A percentile compares a stretch with the other conserved stretches of the same genome.
Conservation (phyloP, 192 early-diverging fungal genomes). For the Rhizoclosmatium globosum region DNA sequence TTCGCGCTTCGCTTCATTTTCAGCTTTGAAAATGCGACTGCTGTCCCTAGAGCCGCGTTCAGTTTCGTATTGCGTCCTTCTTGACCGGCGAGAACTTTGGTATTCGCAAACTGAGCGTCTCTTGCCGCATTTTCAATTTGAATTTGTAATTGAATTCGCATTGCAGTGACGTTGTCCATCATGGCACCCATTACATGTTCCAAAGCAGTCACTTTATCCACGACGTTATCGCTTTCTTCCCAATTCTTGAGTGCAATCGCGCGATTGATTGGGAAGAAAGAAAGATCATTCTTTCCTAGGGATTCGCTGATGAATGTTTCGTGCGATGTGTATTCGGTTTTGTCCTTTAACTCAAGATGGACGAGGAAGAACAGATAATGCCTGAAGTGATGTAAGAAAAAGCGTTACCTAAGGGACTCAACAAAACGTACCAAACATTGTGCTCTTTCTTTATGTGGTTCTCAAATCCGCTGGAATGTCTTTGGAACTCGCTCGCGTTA, state of each 20-base stretch:
- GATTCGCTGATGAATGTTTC: constrained; percentile 47
- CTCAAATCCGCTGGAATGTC: constrained; percentile 49
- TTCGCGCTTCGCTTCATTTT: no score
- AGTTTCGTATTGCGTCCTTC: neutral
- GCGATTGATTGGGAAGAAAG: constrained; percentile 48
- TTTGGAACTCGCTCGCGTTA: constrained; percentile 44
- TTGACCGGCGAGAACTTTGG: neutral
- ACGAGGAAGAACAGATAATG: constrained; percentile 52
- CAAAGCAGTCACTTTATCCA: neutral
- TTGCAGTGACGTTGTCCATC: constrained; percentile 3
- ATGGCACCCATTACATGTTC: neutral
- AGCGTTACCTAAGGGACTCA: neutral
- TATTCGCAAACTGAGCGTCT: neutral
- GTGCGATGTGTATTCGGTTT: constrained; percentile 51
- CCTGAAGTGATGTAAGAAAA: constrained; percentile 9
- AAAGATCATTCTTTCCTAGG: constrained; percentile 37
- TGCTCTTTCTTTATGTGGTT: constrained; percentile 46
- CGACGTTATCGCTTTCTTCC: constrained; percentile 30
- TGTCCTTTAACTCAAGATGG: constrained; percentile 46
- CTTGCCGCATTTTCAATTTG: constrained; percentile 5
- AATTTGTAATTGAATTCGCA: neutral
- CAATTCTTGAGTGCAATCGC: constrained; percentile 45
- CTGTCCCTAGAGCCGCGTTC: neutral
- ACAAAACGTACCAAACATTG: constrained; percentile 42
- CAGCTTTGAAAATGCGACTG: neutral